Evolutionary conservation across 768 basidiomycete species (phyloP), one percentile per base, ranked within the genome.

Genomic region (Coprinopsis strossmayeri): DNA sequence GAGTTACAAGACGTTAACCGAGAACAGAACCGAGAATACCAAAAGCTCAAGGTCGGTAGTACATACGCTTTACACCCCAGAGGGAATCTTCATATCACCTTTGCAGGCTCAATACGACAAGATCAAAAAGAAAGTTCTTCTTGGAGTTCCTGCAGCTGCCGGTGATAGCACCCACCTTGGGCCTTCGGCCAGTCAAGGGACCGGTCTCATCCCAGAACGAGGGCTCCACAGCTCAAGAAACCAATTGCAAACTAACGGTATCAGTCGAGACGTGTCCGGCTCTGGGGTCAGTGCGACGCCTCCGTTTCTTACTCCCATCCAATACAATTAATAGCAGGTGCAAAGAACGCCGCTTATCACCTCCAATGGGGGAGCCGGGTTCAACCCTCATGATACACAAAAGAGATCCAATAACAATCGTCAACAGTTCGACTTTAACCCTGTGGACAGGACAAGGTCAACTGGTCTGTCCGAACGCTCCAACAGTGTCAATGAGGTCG

Each of bases 21-120:
- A 56, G 88, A 91, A 57, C 74, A 82, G 56, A 90, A 91, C 53
- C 90, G 85, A 58, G 91, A 91, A 58, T 92, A 91, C 58, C 85
- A 87, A 48, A 91, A 88, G 59, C 76, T 92, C 34, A 92, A 91
- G 74, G 90, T 79, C 24, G 25, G 43, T 28, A 23, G 17, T 27
- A 26, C 23, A 11, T 35, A 18, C 42, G 15, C 32, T 43, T 34
- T 30, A 4, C 9, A 25, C 35, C 2, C 9, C 11, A 18, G 35
- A 28, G 35, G 13, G 13, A 10, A 18, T 37, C 30, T 3, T 23
- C 21, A 26, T 18, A 21, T 39, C 37, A 24, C 4, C 2, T 18
- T 27, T 26, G 12, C 49, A 91, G 89, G 69, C 68, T 34, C 86
- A 89, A 56, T 78, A 84, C 52, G 90, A 92, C 60, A 89, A 87